Percentiles rank a stretch among this genome's conserved stretches.
These are phyloP conservation scores for Parachaetomium inaequale DNA, from an alignment of 495 filamentous ascomycete species.

Conservation along the genomic window DNA sequence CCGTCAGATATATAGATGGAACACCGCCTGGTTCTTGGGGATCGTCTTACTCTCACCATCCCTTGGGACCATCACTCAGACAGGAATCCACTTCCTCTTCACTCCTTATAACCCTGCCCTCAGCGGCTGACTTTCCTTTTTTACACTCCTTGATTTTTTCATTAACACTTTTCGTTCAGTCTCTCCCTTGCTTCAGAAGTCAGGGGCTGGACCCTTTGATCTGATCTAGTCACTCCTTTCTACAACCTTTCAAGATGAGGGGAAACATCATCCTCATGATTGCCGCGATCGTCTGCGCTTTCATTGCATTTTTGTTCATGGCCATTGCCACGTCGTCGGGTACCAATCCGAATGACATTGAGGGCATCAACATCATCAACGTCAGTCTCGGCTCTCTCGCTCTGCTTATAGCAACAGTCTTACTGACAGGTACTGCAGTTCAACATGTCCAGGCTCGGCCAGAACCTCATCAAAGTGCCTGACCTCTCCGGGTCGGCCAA, in stretches of 20 bases:
- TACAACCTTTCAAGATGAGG: constrained; percentile 12
- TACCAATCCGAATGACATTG: constrained; percentile 53
- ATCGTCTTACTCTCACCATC: constrained; percentile 8
- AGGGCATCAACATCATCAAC: constrained; percentile 59
- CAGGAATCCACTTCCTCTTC: background rate
- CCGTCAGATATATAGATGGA: background rate
- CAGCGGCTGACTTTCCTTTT: constrained; percentile 1
- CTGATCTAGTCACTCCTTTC: constrained; percentile 7
- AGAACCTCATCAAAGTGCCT: constrained; percentile 40
- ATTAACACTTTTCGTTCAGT: background rate
- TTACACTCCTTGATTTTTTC: constrained; percentile 4
- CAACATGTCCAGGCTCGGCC: constrained; percentile 60
- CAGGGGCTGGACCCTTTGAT: constrained; percentile 13
- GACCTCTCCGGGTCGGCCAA: constrained; percentile 3
- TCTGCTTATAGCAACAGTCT: too few relatives aligned
- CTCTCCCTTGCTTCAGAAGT: background rate
- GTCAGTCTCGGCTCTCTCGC: constrained; percentile 43
- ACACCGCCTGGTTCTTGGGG: background rate
- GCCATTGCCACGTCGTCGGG: constrained; percentile 69
- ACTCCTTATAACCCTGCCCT: background rate
- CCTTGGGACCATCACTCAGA: background rate
- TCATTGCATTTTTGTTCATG: constrained; percentile 60
- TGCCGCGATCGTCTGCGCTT: constrained; percentile 36
- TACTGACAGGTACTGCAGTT: constrained; percentile 39
- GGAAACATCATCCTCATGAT: constrained; percentile 22